Base-by-base conservation (phyloP, 768 basidiomycete genomes). In the Pseudohyphozyma bogoriensis region DNA sequence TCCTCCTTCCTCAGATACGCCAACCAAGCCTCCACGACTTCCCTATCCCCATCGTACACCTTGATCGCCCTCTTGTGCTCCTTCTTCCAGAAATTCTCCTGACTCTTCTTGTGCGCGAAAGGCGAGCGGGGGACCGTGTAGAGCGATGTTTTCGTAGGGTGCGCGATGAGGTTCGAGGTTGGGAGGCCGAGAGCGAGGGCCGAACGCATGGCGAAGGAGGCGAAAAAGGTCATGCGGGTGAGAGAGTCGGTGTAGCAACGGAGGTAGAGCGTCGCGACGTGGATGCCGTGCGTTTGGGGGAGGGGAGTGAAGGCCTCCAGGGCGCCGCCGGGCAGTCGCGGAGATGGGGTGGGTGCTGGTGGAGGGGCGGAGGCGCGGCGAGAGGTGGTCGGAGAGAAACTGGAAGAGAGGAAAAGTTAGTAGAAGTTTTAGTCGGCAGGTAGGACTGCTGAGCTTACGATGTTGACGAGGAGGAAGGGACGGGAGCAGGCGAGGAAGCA, bases 1-100 rank as follows among this genome's bases (percentile, higher is more conserved):
- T 81, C 79, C 74, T 96, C 84, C 64, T 77, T 77, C 67, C 82
- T 76, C 40, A 97, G 72, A 70, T 93, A 97, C 65, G 79, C 76
- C 55, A 89, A 74, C 88, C 86, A 95, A 61, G 82, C 78, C 32
- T 85, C 81, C 15, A 97, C 78, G 8, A 89, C 83, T 66, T 84
- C 82, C 4, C 80, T 76, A 69, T 91, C 80, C 22, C 90, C 82
- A 73, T 97, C 93, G 79, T 82, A 97, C 0, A 90, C 87, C 74
- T 90, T 92, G 75, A 97, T 82, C 40, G 81, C 80, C 15, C 92
- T 81, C 70, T 86, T 87, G 71, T 92, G 86, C 55, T 85, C 83
- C 68, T 78, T 81, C 31, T 88, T 78, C 72, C 90, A 85, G 72
- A 93, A 97, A 75, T 96, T 97, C 77, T 97, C 91, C 74, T 96